Evolutionary conservation across 331 rosid genomes (phyloP), one percentile per base, ranked within the genome.

Genomic region (Saraca asoca): DNA sequence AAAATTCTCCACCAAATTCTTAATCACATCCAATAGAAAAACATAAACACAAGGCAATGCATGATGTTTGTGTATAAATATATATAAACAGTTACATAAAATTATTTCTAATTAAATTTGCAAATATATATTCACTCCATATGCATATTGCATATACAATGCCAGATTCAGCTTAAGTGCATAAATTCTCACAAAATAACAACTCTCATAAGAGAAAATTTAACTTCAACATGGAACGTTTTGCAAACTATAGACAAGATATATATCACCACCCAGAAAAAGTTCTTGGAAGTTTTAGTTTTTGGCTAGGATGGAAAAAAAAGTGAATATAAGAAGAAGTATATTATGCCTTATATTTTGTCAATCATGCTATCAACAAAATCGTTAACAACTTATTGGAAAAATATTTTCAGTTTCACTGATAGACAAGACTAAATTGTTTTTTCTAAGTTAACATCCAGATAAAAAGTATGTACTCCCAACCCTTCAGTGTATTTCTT

Each of bases 1-100:
- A 43, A 46, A 48, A 46, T 15, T 41, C 9, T 56, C 52, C 62
- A 65, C 45, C 2, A 34, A 76, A 62, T 44, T 45, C 81, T 17
- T 52, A 67, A 6, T 10, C 67, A 64, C 57, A 54, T 6, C 35
- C 33, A 57, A 33, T 3, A 9, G 49, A 41, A 51, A 45, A 55
- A 20, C 51, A 64, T n/a, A 18, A 72, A 49, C 31, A 33, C 65
- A 24, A 3, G 15, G 70, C 61, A 17, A 51, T 54, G 19, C 39
- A 5, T 29, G 41, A 17, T 5, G 49, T 42, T 42, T 42, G 46
- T 42, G 13, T 10, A 10, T 42, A 1, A 2, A 42, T 9, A 42
- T 42, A 24, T 24, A 24, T n/a, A n/a, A n/a, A n/a, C n/a, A n/a
- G n/a, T n/a, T n/a, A n/a, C n/a, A n/a, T n/a, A n/a, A n/a, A n/a